phyloP scores from a whole-genome alignment of 1,139 yeast species.

The Candida frijolesensis region DNA sequence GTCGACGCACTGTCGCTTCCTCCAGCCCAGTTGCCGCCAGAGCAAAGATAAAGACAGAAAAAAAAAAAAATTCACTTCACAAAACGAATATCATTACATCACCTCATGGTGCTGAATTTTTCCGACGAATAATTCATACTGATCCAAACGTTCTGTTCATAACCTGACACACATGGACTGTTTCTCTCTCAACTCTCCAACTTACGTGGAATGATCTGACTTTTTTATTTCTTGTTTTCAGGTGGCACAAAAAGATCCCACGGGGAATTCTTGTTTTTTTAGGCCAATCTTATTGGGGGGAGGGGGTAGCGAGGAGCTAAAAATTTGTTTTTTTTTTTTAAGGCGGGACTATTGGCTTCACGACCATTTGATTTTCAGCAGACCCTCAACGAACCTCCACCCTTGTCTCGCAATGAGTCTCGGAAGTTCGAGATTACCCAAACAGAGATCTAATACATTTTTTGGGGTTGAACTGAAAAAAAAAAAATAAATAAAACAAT shows the following conservation, averaged over 20 bases:
- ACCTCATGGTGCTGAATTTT: constrained; percentile 3
- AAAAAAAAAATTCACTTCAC: not conserved
- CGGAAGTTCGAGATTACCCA: too few species aligned
- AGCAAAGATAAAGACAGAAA: not conserved
- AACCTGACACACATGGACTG: not conserved
- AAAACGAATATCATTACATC: not conserved
- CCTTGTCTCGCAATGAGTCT: too few species aligned
- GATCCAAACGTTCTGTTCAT: not conserved
- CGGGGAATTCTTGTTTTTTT: not conserved
- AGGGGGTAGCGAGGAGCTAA: too few species aligned
- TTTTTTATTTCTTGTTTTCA: not conserved
- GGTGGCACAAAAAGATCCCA: not conserved
- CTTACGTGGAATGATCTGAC: not conserved
- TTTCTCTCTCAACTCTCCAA: not conserved
- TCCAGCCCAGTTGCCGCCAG: not conserved
- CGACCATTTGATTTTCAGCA: too few species aligned
- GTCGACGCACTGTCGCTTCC: not conserved
- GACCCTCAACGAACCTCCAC: too few species aligned
- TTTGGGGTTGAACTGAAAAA: not conserved
- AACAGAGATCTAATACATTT: not conserved
- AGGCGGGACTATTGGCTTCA: too few species aligned
- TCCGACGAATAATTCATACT: not conserved
- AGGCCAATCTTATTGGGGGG: too few species aligned
- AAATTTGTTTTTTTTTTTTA: too few species aligned
- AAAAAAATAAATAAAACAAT: not conserved